Evolutionary conservation across 2,329 filamentous ascomycete genomes (phyloP), one percentile per base, ranked within the genome.

Genomic region (Apiospora sp.): DNA sequence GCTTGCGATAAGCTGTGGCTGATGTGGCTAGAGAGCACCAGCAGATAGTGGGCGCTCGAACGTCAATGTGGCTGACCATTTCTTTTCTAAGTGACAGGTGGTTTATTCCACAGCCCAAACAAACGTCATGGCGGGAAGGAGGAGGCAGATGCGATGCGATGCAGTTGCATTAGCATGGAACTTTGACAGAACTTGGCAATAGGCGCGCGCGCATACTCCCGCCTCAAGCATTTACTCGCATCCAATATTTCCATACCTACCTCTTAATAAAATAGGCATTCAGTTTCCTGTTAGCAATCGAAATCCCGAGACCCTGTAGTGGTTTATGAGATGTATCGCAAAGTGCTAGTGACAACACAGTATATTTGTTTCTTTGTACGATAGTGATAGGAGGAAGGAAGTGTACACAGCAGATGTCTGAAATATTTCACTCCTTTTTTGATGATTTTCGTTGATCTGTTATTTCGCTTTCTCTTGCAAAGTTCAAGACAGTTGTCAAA

Each of bases 401-500:
- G 58, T 41, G 19, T 37, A 34, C 41, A 64, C 34, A 64, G 58
- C 58, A 64, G 19, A 37, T 64, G 58, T 64, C 34, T 41, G 58
- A 64, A 64, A 64, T 41, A 7, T 22, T 41, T 19, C n/a, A 41
- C 58, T 64, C 22, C 58, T 64, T 64, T 37, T 64, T 58, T 41
- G 34, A 41, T 41, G 58, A 64, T 64, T 41, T 34, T 41, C 34
- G 8, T n/a, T 37, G 19, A 64, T 64, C 58, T n/a, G 12, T 64
- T 41, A 64, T 64, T 22, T 37, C 58, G 58, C 58, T 64, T 41
- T n/a, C 30, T 41, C 19, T 41, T 19, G 19, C 34, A 64, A 12
- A 64, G 58, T 64, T 64, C 19, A 64, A 64, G 58, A 64, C 58
- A 64, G 58, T 64, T 64, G 58, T 64, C 58, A 64, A 64, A 41